A percentile compares a stretch with the other conserved stretches of the same genome.
Conservation (phyloP, 2,329 filamentous ascomycete genomes). For the Aspergillus sp. region DNA sequence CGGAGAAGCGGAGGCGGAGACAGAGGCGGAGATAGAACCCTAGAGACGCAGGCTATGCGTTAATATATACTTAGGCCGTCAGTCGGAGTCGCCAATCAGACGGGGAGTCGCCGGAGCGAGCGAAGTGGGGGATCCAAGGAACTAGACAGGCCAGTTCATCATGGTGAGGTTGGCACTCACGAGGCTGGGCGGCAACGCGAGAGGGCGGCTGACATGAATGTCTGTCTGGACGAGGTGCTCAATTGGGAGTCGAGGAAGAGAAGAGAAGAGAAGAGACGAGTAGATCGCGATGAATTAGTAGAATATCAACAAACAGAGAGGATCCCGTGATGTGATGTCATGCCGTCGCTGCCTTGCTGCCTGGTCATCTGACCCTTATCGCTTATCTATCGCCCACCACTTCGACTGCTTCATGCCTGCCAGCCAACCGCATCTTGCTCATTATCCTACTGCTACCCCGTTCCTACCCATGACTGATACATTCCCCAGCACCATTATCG, state of each 20-base stretch:
- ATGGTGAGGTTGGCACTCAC: too few relatives aligned
- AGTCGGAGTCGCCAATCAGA: background rate
- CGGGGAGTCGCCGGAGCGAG: too few relatives aligned
- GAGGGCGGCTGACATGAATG: background rate
- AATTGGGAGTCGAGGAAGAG: conserved; percentile 1
- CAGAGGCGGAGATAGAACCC: conserved; percentile 1
- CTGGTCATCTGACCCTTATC: too few relatives aligned
- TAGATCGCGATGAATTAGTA: conserved; percentile 2
- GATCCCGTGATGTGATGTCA: too few relatives aligned
- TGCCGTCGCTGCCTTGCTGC: too few relatives aligned
- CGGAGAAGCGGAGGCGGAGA: conserved; percentile 3
- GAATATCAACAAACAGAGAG: too few relatives aligned
- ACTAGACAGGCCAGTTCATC: too few relatives aligned
- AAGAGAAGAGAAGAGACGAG: conserved; percentile 2
- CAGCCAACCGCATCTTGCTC: too few relatives aligned
- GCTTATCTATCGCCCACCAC: too few relatives aligned
- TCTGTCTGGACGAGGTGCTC: background rate
- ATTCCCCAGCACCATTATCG: conserved; percentile 28
- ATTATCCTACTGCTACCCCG: too few relatives aligned
- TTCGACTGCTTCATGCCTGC: background rate
- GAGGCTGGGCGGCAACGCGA: background rate
- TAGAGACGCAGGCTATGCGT: background rate
- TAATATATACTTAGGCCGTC: background rate
- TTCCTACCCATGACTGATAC: conserved; percentile 26
- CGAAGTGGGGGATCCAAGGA: background rate